Percentiles rank a stretch among this genome's conserved stretches.
These are phyloP conservation scores for Nakataea oryzae DNA, from an alignment of 2,329 filamentous ascomycete species.

Conservation along the genomic window DNA sequence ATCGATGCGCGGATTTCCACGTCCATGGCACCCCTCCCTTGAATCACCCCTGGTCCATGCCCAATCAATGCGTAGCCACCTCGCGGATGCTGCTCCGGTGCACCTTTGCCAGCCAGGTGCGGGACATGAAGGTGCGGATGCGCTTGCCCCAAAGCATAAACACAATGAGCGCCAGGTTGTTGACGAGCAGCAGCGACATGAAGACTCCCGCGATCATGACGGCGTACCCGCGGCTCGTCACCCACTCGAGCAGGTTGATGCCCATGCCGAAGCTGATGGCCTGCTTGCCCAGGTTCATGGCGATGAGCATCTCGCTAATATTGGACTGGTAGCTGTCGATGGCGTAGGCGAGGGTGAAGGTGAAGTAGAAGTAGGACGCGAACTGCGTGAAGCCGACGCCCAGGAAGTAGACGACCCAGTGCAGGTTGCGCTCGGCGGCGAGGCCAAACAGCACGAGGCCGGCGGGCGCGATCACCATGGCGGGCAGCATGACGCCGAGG, in stretches of 20 bases:
- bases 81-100: slow-evolving; percentile 24
- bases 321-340: slow-evolving; percentile 48
- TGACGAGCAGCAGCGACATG: slow-evolving; percentile 32
- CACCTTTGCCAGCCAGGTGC: slow-evolving; percentile 35
- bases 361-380: slow-evolving; percentile 43
- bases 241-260: slow-evolving; percentile 38
- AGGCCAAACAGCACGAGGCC: slow-evolving; percentile 32
- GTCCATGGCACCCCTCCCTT: too few relatives aligned
- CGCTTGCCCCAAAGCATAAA: slow-evolving; percentile 41
- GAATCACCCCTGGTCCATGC: too few relatives aligned
- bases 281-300: slow-evolving; percentile 47
- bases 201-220: slow-evolving; percentile 41
- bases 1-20: not conserved
- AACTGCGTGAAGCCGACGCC: slow-evolving; percentile 38
- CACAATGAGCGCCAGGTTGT: slow-evolving; percentile 35
- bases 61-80: slow-evolving; percentile 17
- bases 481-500: slow-evolving; percentile 25
- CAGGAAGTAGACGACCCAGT: slow-evolving; percentile 36
- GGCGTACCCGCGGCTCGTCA: slow-evolving; percentile 34
- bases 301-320: slow-evolving; percentile 52
- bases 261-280: slow-evolving; percentile 43
- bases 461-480: slow-evolving; percentile 26
- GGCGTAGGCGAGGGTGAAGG: slow-evolving; percentile 49
- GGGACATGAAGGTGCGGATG: slow-evolving; percentile 32
- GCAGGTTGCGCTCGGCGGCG: slow-evolving; percentile 24